Conservation (phyloP, 768 basidiomycete species). For the Lactarius hengduanensis region DNA sequence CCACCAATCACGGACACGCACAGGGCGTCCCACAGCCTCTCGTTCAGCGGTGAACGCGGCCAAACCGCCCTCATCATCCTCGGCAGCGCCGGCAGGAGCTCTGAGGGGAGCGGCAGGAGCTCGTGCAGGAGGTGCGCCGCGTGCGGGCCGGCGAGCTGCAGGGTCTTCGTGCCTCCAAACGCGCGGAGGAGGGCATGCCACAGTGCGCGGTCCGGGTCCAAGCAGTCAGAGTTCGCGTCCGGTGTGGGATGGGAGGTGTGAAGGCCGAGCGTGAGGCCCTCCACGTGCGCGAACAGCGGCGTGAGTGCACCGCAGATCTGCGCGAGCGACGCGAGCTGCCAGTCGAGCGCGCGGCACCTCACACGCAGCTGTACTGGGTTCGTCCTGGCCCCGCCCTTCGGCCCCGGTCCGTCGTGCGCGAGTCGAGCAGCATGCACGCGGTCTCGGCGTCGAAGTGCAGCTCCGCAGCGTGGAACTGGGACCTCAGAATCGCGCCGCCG, state of each 20-base stretch:
- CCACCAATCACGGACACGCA: background rate
- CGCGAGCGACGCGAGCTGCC: background rate
- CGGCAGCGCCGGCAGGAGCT: background rate
- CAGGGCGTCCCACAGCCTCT: background rate
- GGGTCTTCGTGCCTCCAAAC: background rate
- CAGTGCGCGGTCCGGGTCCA: background rate
- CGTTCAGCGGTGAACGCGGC: background rate
- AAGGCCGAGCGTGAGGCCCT: background rate
- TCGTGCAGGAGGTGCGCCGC: background rate
- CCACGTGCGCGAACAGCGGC: background rate
- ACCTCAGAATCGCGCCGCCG: no score
- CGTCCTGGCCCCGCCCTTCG: background rate
- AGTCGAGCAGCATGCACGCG: no score
- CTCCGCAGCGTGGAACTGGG: no score
- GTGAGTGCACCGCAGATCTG: constrained; percentile 7
- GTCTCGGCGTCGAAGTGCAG: no score
- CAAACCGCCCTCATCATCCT: background rate
- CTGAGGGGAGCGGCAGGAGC: background rate
- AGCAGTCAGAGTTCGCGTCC: background rate
- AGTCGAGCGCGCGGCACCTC: background rate
- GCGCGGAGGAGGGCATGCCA: background rate
- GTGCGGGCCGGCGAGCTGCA: background rate
- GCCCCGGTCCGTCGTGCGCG: no score
- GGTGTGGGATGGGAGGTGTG: background rate
- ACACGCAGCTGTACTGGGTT: background rate